Conservation (phyloP, 768 basidiomycete species). For the Trametes cinnabarina region DNA sequence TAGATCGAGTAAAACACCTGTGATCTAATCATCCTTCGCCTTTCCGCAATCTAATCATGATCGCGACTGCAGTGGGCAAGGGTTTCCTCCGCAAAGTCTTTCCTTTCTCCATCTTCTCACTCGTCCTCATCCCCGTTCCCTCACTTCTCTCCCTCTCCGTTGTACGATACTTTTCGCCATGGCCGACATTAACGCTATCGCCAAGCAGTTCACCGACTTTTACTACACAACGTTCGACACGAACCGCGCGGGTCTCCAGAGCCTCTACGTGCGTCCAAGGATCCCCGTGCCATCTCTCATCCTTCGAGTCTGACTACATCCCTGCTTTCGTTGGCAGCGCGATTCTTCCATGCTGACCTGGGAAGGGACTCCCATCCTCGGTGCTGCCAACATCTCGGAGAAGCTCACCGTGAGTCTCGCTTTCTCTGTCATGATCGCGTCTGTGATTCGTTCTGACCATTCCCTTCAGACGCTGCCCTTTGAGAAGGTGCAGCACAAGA, state of each 20-base stretch:
- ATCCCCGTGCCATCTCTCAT: constrained; percentile 1
- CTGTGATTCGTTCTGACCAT: background rate
- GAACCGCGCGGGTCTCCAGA: constrained; percentile 50
- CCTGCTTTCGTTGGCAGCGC: constrained; percentile 51
- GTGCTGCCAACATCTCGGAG: constrained; percentile 54
- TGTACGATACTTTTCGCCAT: constrained; percentile 36
- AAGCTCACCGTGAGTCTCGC: constrained; percentile 63
- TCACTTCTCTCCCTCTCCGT: constrained; percentile 9
- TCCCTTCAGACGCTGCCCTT: constrained; percentile 64
- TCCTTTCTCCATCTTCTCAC: constrained; percentile 13
- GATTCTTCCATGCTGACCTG: constrained; percentile 80
- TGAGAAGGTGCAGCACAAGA: constrained; percentile 72
- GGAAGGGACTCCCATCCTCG: constrained; percentile 62
- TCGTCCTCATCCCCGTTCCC: constrained; percentile 18
- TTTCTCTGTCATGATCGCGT: background rate
- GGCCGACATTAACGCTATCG: constrained; percentile 74
- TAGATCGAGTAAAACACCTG: constrained; percentile 4
- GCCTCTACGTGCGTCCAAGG: constrained; percentile 73
- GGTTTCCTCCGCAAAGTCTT: constrained; percentile 5
- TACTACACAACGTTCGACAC: constrained; percentile 82
- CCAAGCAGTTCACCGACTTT: constrained; percentile 74
- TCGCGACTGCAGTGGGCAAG: constrained; percentile 15
- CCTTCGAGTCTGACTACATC: constrained; percentile 4
- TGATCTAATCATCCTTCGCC: background rate
- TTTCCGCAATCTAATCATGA: constrained; percentile 19